These are phyloP conservation scores for Gamarada debralockiae DNA, from an alignment of 495 filamentous ascomycete genomes.

Conservation along the genomic window DNA sequence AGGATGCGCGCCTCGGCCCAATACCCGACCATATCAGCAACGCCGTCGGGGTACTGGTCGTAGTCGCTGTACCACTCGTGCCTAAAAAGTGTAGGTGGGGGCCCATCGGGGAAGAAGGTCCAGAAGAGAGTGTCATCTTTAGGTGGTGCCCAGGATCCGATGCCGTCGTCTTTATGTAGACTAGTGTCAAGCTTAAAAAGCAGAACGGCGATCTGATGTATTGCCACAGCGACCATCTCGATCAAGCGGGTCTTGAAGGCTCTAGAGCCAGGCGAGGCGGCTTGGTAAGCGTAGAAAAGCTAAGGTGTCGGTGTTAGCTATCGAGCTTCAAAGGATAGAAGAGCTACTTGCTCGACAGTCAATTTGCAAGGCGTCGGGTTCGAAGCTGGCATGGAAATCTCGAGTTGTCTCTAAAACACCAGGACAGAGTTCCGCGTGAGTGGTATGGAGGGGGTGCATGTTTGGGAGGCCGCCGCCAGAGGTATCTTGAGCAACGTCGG, in stretches of 20 bases:
- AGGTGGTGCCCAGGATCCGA: constrained; percentile 1
- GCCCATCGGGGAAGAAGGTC: background rate
- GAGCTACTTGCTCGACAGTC: no score
- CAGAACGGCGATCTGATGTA: constrained; percentile 25
- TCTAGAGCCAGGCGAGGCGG: no score
- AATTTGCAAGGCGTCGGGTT: no score
- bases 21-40: constrained; percentile 29
- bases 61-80: constrained; percentile 20
- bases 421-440: constrained; percentile 23
- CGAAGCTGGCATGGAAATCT: constrained; percentile 7
- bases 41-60: constrained; percentile 23
- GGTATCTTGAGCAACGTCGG: constrained; percentile 19
- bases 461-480: background rate
- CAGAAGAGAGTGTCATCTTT: background rate
- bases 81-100: constrained; percentile 21
- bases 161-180: constrained; percentile 7
- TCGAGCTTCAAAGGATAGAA: no score
- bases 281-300: no score
- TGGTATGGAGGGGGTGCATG: constrained; percentile 6
- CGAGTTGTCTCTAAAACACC: constrained; percentile 19
- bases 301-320: no score
- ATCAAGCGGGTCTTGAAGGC: no score
- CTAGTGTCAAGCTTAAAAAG: constrained; percentile 17
- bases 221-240: constrained; percentile 24
- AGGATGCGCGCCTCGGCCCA: constrained; percentile 29